phyloP scores from a whole-genome alignment of 164 flowering plant genomes.

The Warburgia ugandensis region DNA sequence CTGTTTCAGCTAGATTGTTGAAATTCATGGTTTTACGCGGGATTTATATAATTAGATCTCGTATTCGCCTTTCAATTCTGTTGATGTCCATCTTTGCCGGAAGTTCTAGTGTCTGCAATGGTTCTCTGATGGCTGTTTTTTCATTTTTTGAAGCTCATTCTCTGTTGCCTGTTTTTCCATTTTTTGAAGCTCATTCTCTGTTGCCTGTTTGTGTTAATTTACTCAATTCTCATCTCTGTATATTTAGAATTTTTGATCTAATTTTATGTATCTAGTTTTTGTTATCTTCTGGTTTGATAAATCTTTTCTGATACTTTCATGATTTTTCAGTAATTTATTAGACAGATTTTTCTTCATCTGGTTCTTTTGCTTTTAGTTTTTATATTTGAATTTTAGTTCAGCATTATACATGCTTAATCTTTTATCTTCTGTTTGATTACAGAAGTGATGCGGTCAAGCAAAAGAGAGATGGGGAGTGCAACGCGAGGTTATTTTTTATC shows the following conservation, averaged over 20 bases:
- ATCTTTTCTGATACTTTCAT: not conserved
- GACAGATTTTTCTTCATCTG: not conserved
- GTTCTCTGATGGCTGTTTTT: too few species aligned
- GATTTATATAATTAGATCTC: too few species aligned
- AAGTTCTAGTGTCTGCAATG: too few species aligned
- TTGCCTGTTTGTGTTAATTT: too few species aligned
- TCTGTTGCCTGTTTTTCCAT: not conserved
- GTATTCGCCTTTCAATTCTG: too few species aligned
- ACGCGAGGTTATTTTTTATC: slow-evolving; percentile 53
- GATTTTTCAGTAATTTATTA: not conserved
- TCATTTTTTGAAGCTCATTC: not conserved
- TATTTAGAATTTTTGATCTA: too few species aligned
- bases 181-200: too few species aligned
- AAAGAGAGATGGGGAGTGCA: slow-evolving; percentile 69
- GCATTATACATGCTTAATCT: not conserved
- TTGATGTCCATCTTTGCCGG: too few species aligned
- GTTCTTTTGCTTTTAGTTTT: not conserved
- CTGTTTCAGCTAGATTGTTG: too few species aligned
- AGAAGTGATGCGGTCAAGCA: slow-evolving; percentile 80
- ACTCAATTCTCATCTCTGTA: too few species aligned
- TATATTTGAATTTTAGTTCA: not conserved
- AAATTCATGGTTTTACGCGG: too few species aligned
- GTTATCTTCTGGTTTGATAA: not conserved
- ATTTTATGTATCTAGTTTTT: too few species aligned
- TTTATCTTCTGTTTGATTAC: slow-evolving; percentile 12